Conservation (phyloP, 2,329 filamentous ascomycete species). For the Fusarium vanettenii region DNA sequence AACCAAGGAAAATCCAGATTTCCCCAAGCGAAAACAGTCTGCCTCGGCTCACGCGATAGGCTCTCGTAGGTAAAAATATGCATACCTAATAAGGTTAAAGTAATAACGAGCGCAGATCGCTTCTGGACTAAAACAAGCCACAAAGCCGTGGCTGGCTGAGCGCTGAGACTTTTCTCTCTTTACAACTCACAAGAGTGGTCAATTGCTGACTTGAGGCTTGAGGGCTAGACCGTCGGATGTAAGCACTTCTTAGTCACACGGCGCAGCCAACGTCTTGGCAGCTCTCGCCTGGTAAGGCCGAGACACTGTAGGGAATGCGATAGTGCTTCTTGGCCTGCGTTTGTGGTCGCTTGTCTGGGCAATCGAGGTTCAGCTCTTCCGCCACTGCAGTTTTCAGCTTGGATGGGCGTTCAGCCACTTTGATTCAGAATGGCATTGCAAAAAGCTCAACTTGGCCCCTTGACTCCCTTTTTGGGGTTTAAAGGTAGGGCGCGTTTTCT, state of each 20-base stretch:
- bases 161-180: neutral
- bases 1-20: neutral
- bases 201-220: neutral
- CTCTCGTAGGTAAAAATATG: neutral
- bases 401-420: neutral
- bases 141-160: neutral
- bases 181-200: neutral
- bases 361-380: neutral
- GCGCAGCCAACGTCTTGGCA: neutral
- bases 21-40: neutral
- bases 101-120: neutral
- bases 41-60: neutral
- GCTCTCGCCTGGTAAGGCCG: neutral
- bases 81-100: neutral
- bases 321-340: neutral
- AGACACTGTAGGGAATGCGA: neutral
- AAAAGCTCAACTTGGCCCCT: neutral
- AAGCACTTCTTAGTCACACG: neutral
- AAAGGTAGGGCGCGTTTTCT: neutral
- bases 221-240: neutral
- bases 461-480: neutral
- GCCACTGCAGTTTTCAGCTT: neutral
- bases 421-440: neutral
- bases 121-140: neutral
- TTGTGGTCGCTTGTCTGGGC: neutral